Evolutionary conservation across 208 protist genomes (phyloP).

Genomic region (Naegleria fowleri): DNA sequence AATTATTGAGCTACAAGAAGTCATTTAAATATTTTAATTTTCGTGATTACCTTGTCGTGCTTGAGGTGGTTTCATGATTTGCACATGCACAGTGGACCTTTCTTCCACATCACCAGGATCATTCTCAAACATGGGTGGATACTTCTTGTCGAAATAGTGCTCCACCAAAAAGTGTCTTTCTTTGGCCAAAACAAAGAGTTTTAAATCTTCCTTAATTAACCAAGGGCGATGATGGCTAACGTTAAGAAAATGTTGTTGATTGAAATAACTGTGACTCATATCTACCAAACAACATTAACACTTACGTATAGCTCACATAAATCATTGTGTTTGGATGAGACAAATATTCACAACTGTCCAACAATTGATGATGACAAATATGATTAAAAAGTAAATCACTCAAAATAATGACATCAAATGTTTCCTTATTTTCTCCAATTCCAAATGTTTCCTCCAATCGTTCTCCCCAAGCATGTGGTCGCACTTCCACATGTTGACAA

Average conservation of each 20-base stretch:
- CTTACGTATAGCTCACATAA: slow-evolving; percentile 1
- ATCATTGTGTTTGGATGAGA: not conserved
- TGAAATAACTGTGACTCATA: no score
- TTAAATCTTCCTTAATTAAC: not conserved
- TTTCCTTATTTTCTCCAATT: not conserved
- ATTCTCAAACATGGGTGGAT: slow-evolving; percentile 16
- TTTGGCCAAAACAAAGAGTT: not conserved
- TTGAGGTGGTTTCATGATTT: not conserved
- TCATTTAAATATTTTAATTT: no score
- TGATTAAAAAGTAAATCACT: not conserved
- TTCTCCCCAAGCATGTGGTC: not conserved
- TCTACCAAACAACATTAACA: no score
- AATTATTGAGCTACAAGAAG: no score
- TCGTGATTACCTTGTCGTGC: no score
- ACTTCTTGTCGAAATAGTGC: not conserved
- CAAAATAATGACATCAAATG: not conserved
- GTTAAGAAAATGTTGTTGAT: not conserved
- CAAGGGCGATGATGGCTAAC: not conserved
- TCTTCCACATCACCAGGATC: not conserved
- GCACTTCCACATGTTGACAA: not conserved
- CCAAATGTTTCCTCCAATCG: not conserved
- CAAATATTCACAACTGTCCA: not conserved
- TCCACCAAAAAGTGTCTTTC: not conserved
- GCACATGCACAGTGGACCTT: not conserved
- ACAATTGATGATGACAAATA: not conserved